Evolutionary conservation across 2,329 filamentous ascomycete genomes (phyloP), one percentile per base, ranked within the genome.

Genomic region (Sphaceloma murrayae): DNA sequence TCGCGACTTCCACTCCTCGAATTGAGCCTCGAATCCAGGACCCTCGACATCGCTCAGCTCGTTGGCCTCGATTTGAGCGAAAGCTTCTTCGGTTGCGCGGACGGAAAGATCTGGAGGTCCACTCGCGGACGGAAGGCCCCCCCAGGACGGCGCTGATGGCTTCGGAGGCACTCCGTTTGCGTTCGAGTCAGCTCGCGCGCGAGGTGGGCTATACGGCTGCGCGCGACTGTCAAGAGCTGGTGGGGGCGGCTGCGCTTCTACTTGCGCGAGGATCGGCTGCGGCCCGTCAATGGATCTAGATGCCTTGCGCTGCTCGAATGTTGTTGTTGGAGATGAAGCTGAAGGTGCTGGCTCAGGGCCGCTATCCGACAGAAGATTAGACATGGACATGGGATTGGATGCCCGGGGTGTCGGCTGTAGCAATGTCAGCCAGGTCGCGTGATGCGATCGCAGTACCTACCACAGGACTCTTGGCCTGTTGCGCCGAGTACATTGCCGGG

Each of bases 381-480:
- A 91, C 58, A 96, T 91, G 4, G 88, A 91, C 88, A 95, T 95
- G 43, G 88, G 83, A 60, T 94, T 84, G 47, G 82, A 80, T 30
- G 80, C 73, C 60, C 87, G 79, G 14, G 48, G 45, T 9, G 54
- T 50, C 16, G 62, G 57, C 31, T 51, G 16, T 27, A 9, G 17
- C 18, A 16, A 14, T 29, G 14, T 40, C 14, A 40, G 36, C 21
- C 24, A 16, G 13, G 13, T 40, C 17, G 14, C 24, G 16, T 6
- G 14, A 36, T 18, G 13, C 24, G 33, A 6, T 16, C 6, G 11
- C 11, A 14, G 17, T 40, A 22, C 36, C 19, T 40, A 40, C 36
- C 9, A 22, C 36, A 29, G 36, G 36, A 26, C 36, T 40, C 16
- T 40, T 40, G 11, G 24, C 11, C 5, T 22, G 36, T 10, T 40